Evolutionary conservation across 2,329 filamentous ascomycete genomes (phyloP), one percentile per base, ranked within the genome.

Genomic region (Scorias spongiosa): DNA sequence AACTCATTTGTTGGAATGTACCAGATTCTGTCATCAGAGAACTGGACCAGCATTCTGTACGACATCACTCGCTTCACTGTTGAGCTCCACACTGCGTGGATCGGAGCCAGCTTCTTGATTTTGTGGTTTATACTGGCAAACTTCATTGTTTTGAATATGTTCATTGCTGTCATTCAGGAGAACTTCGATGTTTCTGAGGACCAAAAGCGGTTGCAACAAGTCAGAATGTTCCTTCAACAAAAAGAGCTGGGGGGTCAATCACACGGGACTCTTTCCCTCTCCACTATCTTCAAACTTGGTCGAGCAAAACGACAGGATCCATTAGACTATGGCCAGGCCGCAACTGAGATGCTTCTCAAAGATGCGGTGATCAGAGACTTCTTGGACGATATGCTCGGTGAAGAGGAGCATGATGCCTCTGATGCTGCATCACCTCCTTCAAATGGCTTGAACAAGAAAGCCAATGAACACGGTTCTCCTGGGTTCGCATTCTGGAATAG

Each of bases 161-260:
- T 98, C 70, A 96, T 98, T 84, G 91, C 91, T 71, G 91, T 98
- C 66, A 98, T 98, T 51, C 91, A 98, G 63, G 91, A 98, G 60
- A 98, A 94, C 57, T 98, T 98, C 60, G 91, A 98, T 64, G 87
- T 98, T 20, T 93, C 88, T 2, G 91, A 98, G 61, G 93, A 98
- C 59, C 88, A 96, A 62, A 98, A 98, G 65, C 86, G 93, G 15
- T 66, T 96, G 48, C 86, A 96, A 60, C 93, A 98, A 64, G 88
- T 98, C 48, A 89, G 88, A 57, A 85, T 89, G 1, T 98, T 96
- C 55, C 68, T 98, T 39, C 85, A 93, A 57, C 80, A 88, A 53
- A 93, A 89, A 59, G 88, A 96, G 55, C 69, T 94, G 29, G 84
- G 81, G 18, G 75, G 67, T 30, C 74, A 77, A 20, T 69, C 60